phyloP scores from a whole-genome alignment of 306 rosid genomes.

The Myrica gale region DNA sequence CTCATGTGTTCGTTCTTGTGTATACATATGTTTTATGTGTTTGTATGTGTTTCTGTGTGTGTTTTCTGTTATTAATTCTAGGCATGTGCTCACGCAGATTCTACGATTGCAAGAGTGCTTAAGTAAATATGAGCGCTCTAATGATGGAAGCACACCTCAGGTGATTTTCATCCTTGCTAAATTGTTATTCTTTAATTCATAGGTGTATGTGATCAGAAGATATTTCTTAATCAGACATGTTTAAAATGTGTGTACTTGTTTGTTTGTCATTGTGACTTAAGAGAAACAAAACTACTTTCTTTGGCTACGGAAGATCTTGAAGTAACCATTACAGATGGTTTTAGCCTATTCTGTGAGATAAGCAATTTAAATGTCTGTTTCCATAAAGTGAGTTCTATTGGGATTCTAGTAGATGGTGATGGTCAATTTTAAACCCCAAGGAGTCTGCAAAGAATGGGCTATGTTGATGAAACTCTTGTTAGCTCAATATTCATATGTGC shows the following conservation, averaged over 20 bases:
- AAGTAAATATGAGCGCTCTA: constrained; percentile 80
- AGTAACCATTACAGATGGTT: neutral
- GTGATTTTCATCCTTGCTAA: constrained; percentile 38
- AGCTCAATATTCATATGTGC: neutral
- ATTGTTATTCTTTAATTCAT: constrained; percentile 11
- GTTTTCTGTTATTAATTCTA: constrained; percentile 17
- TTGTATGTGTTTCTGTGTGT: neutral
- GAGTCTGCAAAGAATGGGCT: neutral
- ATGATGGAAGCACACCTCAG: constrained; percentile 93
- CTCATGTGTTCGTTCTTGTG: no score
- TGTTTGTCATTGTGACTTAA: constrained; percentile 9
- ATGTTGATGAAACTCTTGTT: neutral
- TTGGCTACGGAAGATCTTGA: constrained; percentile 10
- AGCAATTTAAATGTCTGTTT: neutral
- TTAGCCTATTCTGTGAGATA: neutral
- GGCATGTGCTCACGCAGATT: constrained; percentile 53
- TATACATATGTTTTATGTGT: neutral
- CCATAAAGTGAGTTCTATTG: neutral
- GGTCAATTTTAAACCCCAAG: neutral
- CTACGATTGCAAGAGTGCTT: constrained; percentile 89
- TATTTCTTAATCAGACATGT: neutral
- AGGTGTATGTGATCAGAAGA: constrained; percentile 1
- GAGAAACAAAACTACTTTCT: constrained; percentile 11
- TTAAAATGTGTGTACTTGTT: neutral
- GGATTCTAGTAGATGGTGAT: neutral